Base-by-base conservation (phyloP, 495 filamentous ascomycete species). In the Penicillium samsonianum region DNA sequence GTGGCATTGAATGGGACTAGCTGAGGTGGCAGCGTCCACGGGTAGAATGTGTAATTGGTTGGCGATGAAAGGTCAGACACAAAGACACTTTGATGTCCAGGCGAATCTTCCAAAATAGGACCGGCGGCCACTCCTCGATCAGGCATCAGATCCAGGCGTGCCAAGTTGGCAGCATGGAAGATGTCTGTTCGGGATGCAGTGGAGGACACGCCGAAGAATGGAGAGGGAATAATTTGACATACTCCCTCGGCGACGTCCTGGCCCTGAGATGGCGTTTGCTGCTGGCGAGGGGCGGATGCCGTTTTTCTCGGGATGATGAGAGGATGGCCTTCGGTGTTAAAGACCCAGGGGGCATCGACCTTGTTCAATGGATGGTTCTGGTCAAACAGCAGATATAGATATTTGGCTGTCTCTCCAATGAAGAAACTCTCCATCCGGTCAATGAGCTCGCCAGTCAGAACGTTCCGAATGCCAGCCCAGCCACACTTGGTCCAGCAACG, bases 401-500 rank as follows among this genome's bases (percentile, higher is more conserved):
- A 98, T 71, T 97, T 96, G 52, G 90, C 86, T 0, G 94, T 98
- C 73, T 98, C 94, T 4, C 95, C 92, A 2, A 98, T 79, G 70
- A 96, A 98, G 78, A 98, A 98, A 71, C 94, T 98, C 75, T 98
- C 94, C 94, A 98, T 98, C 17, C 94, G 87, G 67, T 98, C 94
- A 65, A 82, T 92, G 67, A 88, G 86, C 70, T 97, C 90, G 0
- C 93, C 95, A 41, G 82, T 91, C 30, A 87, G 78, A 10, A 98
- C 94, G 72, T 98, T 90, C 63, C 96, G 89, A n/a, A 98, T 79
- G 0, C 93, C 93, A 5, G 94, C 89, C 92, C 91, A 98, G 49
- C 94, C 94, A 65, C 94, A 98, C 50, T 84, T 84, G 2, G 91
- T 92, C 90, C 91, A 96, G 70, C 94, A 98, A 41, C 95, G 83